These are phyloP conservation scores for Venturiaceae sp. DNA, from an alignment of 2,329 filamentous ascomycete genomes.

Conservation along the genomic window DNA sequence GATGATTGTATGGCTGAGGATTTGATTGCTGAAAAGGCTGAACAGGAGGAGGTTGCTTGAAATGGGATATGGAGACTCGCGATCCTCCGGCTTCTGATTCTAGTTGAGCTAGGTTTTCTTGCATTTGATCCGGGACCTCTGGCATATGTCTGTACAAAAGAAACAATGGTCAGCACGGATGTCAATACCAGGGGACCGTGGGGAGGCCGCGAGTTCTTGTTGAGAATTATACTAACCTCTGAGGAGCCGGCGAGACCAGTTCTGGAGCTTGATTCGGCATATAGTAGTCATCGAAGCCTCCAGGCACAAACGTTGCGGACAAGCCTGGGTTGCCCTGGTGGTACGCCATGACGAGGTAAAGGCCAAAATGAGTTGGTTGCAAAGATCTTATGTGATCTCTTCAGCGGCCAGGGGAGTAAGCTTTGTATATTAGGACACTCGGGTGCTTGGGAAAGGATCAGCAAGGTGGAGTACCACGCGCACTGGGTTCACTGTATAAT, in stretches of 20 bases:
- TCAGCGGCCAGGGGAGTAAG: neutral
- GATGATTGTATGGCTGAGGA: conserved; percentile 18
- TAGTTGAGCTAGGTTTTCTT: conserved; percentile 84
- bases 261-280: conserved; percentile 47
- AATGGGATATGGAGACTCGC: conserved; percentile 14
- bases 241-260: conserved; percentile 59
- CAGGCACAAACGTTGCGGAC: conserved; percentile 59
- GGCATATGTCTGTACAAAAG: conserved; percentile 64
- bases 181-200: neutral
- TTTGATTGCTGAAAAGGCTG: conserved; percentile 9
- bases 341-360: conserved; percentile 5
- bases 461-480: neutral
- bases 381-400: neutral
- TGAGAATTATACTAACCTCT: conserved; percentile 43
- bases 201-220: conserved; percentile 3
- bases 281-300: conserved; percentile 58
- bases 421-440: neutral
- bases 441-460: neutral
- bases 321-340: conserved; percentile 16
- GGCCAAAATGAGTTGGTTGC: neutral
- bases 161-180: conserved; percentile 9
- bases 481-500: neutral
- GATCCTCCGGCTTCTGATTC: conserved; percentile 64
- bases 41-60: conserved; percentile 13
- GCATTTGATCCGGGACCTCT: conserved; percentile 94